phyloP scores from a whole-genome alignment of 768 basidiomycete species.

The Psilocybe sp. region DNA sequence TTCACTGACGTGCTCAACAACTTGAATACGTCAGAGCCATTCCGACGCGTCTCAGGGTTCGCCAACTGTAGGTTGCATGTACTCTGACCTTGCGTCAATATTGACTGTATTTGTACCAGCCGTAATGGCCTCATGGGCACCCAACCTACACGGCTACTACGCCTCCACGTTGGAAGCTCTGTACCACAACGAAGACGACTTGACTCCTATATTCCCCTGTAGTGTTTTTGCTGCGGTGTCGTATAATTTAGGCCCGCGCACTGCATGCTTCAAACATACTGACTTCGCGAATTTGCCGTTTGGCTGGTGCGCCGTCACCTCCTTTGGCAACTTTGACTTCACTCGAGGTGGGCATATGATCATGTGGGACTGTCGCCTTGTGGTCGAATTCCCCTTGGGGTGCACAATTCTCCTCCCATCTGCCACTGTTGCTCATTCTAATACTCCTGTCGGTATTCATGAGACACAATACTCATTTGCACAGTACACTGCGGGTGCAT shows the following conservation, averaged over 20 bases:
- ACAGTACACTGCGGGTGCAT: constrained; percentile 5
- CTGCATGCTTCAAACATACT: constrained; percentile 1
- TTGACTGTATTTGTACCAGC: too few relatives aligned
- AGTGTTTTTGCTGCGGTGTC: neutral
- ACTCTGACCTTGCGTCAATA: too few relatives aligned
- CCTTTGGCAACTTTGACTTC: constrained; percentile 5
- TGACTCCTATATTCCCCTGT: neutral
- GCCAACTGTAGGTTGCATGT: constrained; percentile 11
- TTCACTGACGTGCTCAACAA: neutral
- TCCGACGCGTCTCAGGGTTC: constrained; percentile 9
- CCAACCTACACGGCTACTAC: too few relatives aligned
- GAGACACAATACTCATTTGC: constrained; percentile 1
- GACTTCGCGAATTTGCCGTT: neutral
- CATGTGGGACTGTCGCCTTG: constrained; percentile 10
- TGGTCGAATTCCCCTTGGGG: constrained; percentile 8
- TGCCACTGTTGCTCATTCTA: constrained; percentile 6
- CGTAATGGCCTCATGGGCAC: too few relatives aligned
- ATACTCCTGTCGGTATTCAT: neutral
- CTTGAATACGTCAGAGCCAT: neutral
- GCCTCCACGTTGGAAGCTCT: neutral
- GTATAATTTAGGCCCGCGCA: constrained; percentile 5
- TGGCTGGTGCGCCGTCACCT: neutral
- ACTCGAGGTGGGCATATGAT: constrained; percentile 10
- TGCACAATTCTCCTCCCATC: constrained; percentile 7
- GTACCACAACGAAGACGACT: neutral